phyloP scores from a whole-genome alignment of 2,329 filamentous ascomycete genomes.

The Didymella segeticola region DNA sequence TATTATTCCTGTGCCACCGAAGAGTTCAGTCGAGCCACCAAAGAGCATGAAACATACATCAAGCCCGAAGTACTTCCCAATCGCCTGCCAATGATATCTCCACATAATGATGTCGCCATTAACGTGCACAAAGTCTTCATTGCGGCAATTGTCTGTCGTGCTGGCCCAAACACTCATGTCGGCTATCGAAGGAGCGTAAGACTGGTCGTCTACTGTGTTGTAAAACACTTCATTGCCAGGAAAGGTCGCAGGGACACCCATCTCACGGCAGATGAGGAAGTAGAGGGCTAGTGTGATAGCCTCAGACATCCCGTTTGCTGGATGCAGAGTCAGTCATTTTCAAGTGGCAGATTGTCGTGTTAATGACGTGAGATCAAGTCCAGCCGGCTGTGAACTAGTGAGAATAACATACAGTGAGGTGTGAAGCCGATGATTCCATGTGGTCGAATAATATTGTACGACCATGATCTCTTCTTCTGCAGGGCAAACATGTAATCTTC shows the following conservation, averaged over 20 bases:
- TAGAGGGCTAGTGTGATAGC: conserved; percentile 2
- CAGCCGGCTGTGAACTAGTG: background rate
- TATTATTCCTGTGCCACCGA: background rate
- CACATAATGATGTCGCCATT: conserved; percentile 1
- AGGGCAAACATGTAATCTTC: background rate
- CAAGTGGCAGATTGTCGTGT: too few relatives aligned
- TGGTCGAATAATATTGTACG: too few relatives aligned
- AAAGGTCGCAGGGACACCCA: background rate
- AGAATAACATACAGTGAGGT: background rate
- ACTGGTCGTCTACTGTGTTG: background rate
- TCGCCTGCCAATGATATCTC: background rate
- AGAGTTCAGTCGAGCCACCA: too few relatives aligned
- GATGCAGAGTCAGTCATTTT: background rate
- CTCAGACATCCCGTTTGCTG: background rate
- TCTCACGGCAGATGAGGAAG: background rate
- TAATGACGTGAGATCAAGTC: too few relatives aligned
- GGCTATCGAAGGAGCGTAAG: background rate
- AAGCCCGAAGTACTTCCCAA: background rate
- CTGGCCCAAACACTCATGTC: background rate
- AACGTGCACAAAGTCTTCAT: background rate
- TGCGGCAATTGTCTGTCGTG: background rate
- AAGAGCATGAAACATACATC: background rate
- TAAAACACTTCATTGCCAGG: conserved; percentile 1
- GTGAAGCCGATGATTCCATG: background rate
- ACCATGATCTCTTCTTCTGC: background rate